These are phyloP conservation scores for Arxiozyma bovina DNA, from an alignment of 1,139 yeast species.

Conservation along the genomic window DNA sequence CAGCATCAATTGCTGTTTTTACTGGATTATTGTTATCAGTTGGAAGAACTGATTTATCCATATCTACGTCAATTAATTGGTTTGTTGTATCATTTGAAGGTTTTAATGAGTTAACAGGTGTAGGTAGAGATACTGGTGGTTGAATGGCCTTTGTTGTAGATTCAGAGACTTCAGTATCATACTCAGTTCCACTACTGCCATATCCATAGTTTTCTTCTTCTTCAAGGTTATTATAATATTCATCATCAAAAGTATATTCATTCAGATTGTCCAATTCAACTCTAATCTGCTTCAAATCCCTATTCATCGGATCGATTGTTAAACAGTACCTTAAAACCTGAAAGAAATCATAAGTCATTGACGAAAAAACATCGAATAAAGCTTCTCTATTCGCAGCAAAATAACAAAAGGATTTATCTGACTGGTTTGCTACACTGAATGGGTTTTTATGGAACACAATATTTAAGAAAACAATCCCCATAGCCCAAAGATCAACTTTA, in stretches of 20 bases:
- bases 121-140: conserved; percentile 21
- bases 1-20: background rate
- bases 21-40: background rate
- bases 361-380: conserved; percentile 82
- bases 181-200: conserved; percentile 14
- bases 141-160: conserved; percentile 5
- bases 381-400: conserved; percentile 86
- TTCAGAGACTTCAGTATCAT: conserved; percentile 14
- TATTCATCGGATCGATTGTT: conserved; percentile 79
- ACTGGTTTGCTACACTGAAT: conserved; percentile 70
- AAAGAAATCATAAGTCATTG: conserved; percentile 81
- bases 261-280: conserved; percentile 51
- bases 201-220: conserved; percentile 16
- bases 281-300: conserved; percentile 55
- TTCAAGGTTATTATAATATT: conserved; percentile 38
- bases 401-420: conserved; percentile 79
- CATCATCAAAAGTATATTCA: conserved; percentile 80
- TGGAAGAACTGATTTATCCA: background rate
- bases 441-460: conserved; percentile 88
- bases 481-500: conserved; percentile 87
- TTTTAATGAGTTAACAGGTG: conserved; percentile 17
- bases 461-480: conserved; percentile 79
- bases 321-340: conserved; percentile 69
- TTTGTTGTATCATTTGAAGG: conserved; percentile 11
- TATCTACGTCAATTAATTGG: conserved; percentile 1